phyloP scores from a whole-genome alignment of 1,284 basidiomycete genomes.

The Cystobasidiaceae sp. region DNA sequence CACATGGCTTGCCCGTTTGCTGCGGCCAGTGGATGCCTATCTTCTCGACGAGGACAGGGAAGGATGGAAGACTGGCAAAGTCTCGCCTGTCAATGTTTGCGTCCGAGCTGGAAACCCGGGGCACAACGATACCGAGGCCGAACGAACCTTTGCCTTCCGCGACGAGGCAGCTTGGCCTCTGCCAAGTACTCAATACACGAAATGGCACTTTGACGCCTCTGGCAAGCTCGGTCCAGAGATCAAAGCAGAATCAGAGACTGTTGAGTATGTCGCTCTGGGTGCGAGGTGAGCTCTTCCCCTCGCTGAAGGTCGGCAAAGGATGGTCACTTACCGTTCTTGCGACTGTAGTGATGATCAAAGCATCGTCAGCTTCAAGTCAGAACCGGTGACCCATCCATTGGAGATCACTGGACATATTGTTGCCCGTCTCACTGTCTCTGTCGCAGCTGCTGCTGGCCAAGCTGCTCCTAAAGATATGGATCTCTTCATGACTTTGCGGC shows the following conservation, averaged over 20 bases:
- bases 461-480: conserved; percentile 44
- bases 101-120: conserved; percentile 45
- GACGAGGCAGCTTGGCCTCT: conserved; percentile 43
- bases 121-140: conserved; percentile 44
- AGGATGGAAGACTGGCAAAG: conserved; percentile 42
- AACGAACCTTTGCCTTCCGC: conserved; percentile 41
- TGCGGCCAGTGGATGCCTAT: background rate
- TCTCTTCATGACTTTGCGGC: conserved; percentile 45
- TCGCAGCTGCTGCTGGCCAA: conserved; percentile 35
- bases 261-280: background rate
- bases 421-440: conserved; percentile 38
- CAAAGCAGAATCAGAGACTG: background rate
- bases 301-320: too few species aligned
- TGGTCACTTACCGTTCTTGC: background rate
- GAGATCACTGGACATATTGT: conserved; percentile 46
- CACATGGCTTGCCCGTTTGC: too few species aligned
- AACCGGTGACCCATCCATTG: conserved; percentile 39
- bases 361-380: conserved; percentile 35
- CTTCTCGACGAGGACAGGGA: conserved; percentile 20
- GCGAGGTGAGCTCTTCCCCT: background rate
- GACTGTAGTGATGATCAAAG: background rate
- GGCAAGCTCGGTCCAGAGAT: conserved; percentile 10
- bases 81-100: conserved; percentile 43
- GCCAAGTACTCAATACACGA: conserved; percentile 42
- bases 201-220: conserved; percentile 39